A percentile compares a stretch with the other conserved stretches of the same genome.
Evolutionary conservation across 129 eudicot genomes (phyloP).

Genomic region (Escallonia herrerae): DNA sequence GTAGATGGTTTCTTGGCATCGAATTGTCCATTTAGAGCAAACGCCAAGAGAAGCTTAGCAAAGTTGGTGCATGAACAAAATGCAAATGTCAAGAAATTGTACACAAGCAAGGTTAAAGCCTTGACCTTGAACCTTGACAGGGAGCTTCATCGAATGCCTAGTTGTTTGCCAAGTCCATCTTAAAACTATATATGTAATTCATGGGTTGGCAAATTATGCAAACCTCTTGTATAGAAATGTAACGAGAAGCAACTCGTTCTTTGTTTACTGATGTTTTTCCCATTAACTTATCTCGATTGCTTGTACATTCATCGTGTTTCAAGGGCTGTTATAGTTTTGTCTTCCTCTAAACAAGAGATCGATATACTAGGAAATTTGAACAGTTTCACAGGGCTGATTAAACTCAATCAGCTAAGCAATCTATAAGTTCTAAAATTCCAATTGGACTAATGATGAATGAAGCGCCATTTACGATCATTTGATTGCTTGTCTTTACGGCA

Average conservation of each 20-base stretch:
- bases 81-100: conserved; percentile 70
- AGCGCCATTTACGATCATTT: too few species aligned
- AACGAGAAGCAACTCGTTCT: not conserved
- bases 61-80: conserved; percentile 67
- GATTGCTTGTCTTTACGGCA: too few species aligned
- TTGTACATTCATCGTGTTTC: too few species aligned
- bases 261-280: too few species aligned
- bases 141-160: conserved; percentile 32
- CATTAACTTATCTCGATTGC: too few species aligned
- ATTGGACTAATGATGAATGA: too few species aligned
- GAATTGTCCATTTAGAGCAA: conserved; percentile 69
- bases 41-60: conserved; percentile 79
- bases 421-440: too few species aligned
- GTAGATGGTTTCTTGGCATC: conserved; percentile 88
- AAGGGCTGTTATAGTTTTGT: too few species aligned
- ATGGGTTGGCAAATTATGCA: not conserved
- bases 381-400: too few species aligned
- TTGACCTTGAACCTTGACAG: conserved; percentile 45
- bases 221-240: conserved; percentile 4
- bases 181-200: not conserved
- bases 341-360: not conserved
- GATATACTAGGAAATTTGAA: not conserved
- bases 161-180: conserved; percentile 77
- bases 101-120: conserved; percentile 50
- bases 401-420: too few species aligned